Evolutionary conservation across 768 basidiomycete species (phyloP), one percentile per base, ranked within the genome.

Genomic region (Kwoniella sp.): DNA sequence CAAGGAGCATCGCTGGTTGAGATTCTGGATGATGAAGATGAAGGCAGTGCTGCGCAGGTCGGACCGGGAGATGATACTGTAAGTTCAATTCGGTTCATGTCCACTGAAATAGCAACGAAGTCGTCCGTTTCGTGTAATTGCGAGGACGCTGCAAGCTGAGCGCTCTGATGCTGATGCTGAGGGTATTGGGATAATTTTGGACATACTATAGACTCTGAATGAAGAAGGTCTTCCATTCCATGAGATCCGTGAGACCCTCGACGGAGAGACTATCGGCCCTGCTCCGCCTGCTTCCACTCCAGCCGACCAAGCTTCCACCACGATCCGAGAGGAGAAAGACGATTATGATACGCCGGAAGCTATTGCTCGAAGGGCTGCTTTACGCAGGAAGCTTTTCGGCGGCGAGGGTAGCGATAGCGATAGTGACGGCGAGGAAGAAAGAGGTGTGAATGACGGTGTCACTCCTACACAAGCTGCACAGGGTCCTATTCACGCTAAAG

Each of bases 161-260:
- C n/a, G n/a, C n/a, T n/a, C n/a, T n/a, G n/a, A n/a, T n/a, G n/a
- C n/a, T n/a, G n/a, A n/a, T n/a, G n/a, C n/a, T n/a, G n/a, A n/a
- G n/a, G n/a, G n/a, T n/a, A n/a, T n/a, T n/a, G n/a, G n/a, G n/a
- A n/a, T n/a, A n/a, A n/a, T n/a, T n/a, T n/a, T n/a, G n/a, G n/a
- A n/a, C n/a, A n/a, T n/a, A n/a, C n/a, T n/a, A n/a, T 21, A 74
- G 72, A 61, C 60, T 8, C 30, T 68, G 37, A 76, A 64, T 13
- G 74, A 76, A 54, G 74, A 76, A 21, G 74, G 74, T 15, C 49
- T 76, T 49, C 74, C 74, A 2, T 63, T 76, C 53, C 72, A 70
- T 30, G 74, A 76, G 64, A 76, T 76, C 40, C 60, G 65, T 13
- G 74, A 76, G 49, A 65, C 59, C 4, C 46, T 61, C 13, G 60